Percentiles rank a stretch among this genome's conserved stretches.
Conservation (phyloP, 2,329 filamentous ascomycete genomes). For the Colletotrichum scovillei region DNA sequence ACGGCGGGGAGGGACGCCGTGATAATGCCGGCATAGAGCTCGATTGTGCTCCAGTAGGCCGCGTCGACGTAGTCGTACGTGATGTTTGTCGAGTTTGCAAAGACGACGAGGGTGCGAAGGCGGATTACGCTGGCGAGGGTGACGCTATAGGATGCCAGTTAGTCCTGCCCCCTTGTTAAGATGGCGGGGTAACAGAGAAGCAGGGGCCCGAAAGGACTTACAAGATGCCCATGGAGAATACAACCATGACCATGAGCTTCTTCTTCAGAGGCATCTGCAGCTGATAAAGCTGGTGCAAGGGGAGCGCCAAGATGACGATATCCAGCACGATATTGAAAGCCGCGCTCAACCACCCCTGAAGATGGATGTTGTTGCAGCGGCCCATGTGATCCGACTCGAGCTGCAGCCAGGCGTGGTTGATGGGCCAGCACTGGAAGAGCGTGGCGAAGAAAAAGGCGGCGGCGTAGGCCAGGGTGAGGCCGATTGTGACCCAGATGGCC, state of each 20-base stretch:
- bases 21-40: constrained; percentile 21
- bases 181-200: no score
- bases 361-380: constrained; percentile 16
- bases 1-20: constrained; percentile 17
- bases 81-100: constrained; percentile 12
- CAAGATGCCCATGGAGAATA: constrained; percentile 39
- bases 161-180: background rate
- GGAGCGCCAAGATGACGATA: constrained; percentile 37
- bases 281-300: constrained; percentile 33
- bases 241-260: constrained; percentile 35
- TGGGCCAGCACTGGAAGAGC: constrained; percentile 20
- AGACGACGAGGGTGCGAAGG: constrained; percentile 9
- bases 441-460: constrained; percentile 20
- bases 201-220: constrained; percentile 1
- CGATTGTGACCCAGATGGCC: constrained; percentile 16
- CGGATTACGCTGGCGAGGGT: constrained; percentile 18
- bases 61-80: constrained; percentile 16
- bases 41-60: constrained; percentile 32
- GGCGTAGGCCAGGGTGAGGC: background rate
- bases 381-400: background rate
- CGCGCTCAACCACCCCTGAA: constrained; percentile 17
- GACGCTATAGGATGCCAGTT: background rate
- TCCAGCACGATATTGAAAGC: constrained; percentile 39
- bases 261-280: constrained; percentile 37
- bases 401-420: constrained; percentile 18